Evolutionary conservation across 495 filamentous ascomycete species (phyloP).

Genomic region (Penicillium malachiteum): DNA sequence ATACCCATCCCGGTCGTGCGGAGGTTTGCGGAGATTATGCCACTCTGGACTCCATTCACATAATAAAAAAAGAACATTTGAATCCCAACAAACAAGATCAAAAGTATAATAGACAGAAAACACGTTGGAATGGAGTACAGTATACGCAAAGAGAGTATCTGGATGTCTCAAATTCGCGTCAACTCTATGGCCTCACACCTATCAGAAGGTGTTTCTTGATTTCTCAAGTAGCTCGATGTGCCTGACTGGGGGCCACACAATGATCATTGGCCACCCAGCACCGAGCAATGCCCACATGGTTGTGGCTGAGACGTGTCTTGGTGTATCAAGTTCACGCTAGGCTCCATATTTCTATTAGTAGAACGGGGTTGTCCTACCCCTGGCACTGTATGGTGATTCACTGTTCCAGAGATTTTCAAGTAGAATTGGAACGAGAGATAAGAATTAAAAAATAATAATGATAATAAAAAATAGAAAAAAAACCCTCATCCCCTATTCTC

Average conservation of each 20-base stretch:
- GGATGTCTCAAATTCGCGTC: slow-evolving; percentile 5
- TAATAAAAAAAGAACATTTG: background rate
- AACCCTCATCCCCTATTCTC: background rate
- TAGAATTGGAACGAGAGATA: background rate
- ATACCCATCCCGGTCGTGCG: slow-evolving; percentile 9
- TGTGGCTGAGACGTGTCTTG: slow-evolving; percentile 33
- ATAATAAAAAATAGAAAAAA: slow-evolving; percentile 1
- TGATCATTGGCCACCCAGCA: slow-evolving; percentile 14
- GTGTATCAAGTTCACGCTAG: slow-evolving; percentile 28
- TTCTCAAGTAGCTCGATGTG: background rate
- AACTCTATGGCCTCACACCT: background rate
- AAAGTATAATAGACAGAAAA: background rate
- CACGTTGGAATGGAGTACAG: background rate
- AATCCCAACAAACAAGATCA: background rate
- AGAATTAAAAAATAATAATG: background rate
- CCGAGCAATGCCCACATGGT: slow-evolving; percentile 28
- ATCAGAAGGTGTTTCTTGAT: background rate
- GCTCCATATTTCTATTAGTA: slow-evolving; percentile 32
- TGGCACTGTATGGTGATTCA: background rate
- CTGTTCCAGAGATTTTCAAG: background rate
- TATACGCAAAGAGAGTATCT: background rate
- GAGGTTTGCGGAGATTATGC: slow-evolving; percentile 15
- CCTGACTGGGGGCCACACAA: background rate
- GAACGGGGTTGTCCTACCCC: slow-evolving; percentile 19
- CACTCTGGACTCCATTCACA: background rate